Evolutionary conservation across 139 green algal species (phyloP).

Genomic region (Marvania coccoides): DNA sequence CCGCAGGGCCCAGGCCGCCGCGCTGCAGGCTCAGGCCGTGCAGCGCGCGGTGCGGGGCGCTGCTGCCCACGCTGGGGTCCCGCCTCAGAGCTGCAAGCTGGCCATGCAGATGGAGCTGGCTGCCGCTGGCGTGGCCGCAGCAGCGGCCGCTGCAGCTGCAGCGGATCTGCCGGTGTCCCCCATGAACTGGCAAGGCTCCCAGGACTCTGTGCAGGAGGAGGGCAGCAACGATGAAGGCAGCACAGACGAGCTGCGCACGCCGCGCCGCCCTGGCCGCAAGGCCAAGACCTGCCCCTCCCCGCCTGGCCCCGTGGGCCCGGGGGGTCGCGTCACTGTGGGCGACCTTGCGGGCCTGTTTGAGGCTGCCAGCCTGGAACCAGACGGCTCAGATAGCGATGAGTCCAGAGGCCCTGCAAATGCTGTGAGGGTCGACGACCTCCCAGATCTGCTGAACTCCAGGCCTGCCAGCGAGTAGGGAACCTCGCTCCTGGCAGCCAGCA

Average conservation of each 20-base stretch:
- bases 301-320: background rate
- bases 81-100: background rate
- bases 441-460: background rate
- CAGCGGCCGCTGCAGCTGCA: background rate
- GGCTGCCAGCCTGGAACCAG: too few species aligned
- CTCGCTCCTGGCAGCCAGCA: too few species aligned
- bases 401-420: too few species aligned
- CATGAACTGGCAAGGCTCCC: too few species aligned
- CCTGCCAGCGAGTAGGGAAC: too few species aligned
- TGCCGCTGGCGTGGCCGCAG: background rate
- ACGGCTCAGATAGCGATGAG: too few species aligned
- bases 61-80: background rate
- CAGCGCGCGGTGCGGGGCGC: background rate
- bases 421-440: slow-evolving; percentile 13
- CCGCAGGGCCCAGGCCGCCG: too few species aligned
- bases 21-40: too few species aligned
- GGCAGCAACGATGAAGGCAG: background rate
- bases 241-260: background rate
- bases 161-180: too few species aligned
- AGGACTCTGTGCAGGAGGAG: background rate
- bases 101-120: background rate
- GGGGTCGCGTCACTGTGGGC: background rate
- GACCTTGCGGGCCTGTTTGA: too few species aligned
- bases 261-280: background rate
- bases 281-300: background rate